A percentile compares a stretch with the other conserved stretches of the same genome.
Evolutionary conservation across 176 grass and related monocot species (phyloP).

Genomic region (Eragrostis nindensis): DNA sequence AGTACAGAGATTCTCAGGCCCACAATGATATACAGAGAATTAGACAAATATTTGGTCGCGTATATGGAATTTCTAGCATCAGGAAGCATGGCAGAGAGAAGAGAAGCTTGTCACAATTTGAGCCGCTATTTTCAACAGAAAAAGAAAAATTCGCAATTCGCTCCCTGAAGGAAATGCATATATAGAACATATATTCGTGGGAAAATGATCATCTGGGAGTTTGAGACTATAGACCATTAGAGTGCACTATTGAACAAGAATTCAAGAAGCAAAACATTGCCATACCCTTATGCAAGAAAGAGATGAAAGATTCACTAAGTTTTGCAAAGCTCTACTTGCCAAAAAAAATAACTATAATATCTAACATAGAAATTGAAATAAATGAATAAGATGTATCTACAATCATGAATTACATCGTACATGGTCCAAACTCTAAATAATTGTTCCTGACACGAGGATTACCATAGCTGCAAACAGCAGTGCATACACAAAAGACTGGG

Average conservation of each 20-base stretch:
- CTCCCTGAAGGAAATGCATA: background rate
- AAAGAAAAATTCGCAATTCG: background rate
- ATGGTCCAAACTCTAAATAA: background rate
- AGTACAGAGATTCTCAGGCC: too few relatives aligned
- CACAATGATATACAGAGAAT: background rate
- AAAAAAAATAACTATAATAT: background rate
- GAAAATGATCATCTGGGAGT: too few relatives aligned
- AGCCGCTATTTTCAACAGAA: background rate
- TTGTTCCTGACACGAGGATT: background rate
- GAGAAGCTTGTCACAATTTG: background rate
- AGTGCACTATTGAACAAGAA: too few relatives aligned
- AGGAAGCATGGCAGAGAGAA: background rate
- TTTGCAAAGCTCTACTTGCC: too few relatives aligned
- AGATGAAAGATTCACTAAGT: too few relatives aligned
- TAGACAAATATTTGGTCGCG: background rate
- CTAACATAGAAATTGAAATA: background rate
- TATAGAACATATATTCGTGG: background rate
- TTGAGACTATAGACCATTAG: too few relatives aligned
- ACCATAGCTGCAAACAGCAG: too few relatives aligned
- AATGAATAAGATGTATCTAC: background rate
- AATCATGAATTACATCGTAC: background rate
- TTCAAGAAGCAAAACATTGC: too few relatives aligned
- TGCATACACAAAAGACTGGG: too few relatives aligned
- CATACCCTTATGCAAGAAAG: too few relatives aligned
- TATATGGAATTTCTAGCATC: background rate